phyloP scores from a whole-genome alignment of 495 filamentous ascomycete genomes.

The Mycothermus thermophilus region DNA sequence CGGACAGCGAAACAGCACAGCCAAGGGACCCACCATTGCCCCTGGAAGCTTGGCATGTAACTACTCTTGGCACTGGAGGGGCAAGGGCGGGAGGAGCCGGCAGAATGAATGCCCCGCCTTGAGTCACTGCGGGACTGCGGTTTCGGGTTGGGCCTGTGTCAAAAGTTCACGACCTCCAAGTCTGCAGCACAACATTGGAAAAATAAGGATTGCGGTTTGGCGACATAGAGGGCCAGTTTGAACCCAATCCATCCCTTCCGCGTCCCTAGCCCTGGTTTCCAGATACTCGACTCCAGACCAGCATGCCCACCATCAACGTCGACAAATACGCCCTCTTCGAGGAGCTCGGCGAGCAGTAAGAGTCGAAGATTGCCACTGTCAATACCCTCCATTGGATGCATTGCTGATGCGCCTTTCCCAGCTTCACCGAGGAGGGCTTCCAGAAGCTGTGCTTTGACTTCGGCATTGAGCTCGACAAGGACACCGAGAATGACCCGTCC shows the following conservation, averaged over 20 bases:
- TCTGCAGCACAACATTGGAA: too few species aligned
- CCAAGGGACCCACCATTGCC: too few species aligned
- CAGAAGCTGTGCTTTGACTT: conserved; percentile 98
- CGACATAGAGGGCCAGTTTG: conserved; percentile 1
- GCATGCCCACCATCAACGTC: conserved; percentile 85
- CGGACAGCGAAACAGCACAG: too few species aligned
- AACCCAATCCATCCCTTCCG: conserved; percentile 12
- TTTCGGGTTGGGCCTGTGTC: conserved; percentile 9
- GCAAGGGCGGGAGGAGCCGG: too few species aligned
- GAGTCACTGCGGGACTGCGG: conserved; percentile 17
- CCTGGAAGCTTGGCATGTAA: too few species aligned
- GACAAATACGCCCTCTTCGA: conserved; percentile 92
- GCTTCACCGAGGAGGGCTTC: conserved; percentile 85
- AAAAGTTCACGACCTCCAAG: conserved; percentile 9
- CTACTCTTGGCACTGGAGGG: too few species aligned
- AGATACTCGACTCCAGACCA: too few species aligned
- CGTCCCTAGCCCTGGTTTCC: too few species aligned
- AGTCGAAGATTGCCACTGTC: conserved; percentile 15
- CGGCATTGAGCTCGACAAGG: conserved; percentile 94
- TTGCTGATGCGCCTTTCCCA: conserved; percentile 15
- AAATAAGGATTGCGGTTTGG: conserved; percentile 5
- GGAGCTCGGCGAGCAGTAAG: conserved; percentile 76
- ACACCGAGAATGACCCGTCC: conserved; percentile 53
- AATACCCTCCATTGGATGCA: neutral
- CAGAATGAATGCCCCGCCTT: conserved; percentile 19